A percentile compares a stretch with the other conserved stretches of the same genome.
phyloP scores from a whole-genome alignment of 805 yeast genomes.

The Priceomyces carsonii region DNA sequence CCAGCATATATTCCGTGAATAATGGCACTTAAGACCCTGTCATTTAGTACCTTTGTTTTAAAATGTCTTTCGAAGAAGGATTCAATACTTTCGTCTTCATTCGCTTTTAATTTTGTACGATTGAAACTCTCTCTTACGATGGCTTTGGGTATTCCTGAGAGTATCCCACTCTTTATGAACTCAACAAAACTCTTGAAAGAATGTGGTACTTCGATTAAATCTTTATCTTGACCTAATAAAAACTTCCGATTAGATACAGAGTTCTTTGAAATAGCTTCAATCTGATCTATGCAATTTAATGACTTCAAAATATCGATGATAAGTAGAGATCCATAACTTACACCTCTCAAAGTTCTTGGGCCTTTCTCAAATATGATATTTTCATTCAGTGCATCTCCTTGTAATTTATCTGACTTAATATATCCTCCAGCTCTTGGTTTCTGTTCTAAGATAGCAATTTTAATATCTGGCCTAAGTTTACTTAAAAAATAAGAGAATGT shows the following conservation, averaged over 20 bases:
- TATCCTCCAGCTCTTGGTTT: conserved; percentile 71
- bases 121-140: conserved; percentile 53
- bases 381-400: conserved; percentile 19
- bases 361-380: conserved; percentile 70
- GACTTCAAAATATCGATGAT: conserved; percentile 59
- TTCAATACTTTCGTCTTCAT: conserved; percentile 69
- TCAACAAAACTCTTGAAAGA: conserved; percentile 25
- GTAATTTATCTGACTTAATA: conserved; percentile 53
- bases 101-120: conserved; percentile 13
- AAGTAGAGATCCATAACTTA: conserved; percentile 72
- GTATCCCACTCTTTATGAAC: conserved; percentile 40
- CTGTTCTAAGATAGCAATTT: conserved; percentile 63
- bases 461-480: conserved; percentile 74
- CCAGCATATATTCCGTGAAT: conserved; percentile 87
- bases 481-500: conserved; percentile 68
- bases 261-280: conserved; percentile 57
- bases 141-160: conserved; percentile 46
- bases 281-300: conserved; percentile 47
- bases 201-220: conserved; percentile 57
- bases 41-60: conserved; percentile 50
- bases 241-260: conserved; percentile 75
- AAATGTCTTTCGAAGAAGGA: conserved; percentile 69
- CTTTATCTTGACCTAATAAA: conserved; percentile 47
- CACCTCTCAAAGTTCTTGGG: conserved; percentile 86
- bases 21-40: conserved; percentile 74